These are phyloP conservation scores for Scedosporium dehoogii DNA, from an alignment of 2,329 filamentous ascomycete genomes.

Conservation along the genomic window DNA sequence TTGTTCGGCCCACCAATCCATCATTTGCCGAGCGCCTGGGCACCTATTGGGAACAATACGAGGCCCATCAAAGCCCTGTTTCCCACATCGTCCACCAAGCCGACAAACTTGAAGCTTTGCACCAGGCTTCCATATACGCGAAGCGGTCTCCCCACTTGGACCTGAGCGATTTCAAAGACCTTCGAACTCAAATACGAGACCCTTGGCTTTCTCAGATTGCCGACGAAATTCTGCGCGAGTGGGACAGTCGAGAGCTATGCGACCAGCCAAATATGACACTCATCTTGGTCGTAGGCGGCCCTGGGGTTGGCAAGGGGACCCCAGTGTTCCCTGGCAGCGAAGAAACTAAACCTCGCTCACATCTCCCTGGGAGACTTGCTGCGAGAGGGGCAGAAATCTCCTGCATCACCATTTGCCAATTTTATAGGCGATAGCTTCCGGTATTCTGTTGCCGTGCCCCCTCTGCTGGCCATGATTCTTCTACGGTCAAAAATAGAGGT, in stretches of 20 bases:
- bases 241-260: background rate
- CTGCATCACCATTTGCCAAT: background rate
- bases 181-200: background rate
- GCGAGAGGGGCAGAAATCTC: constrained; percentile 6
- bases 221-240: background rate
- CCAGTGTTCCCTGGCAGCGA: constrained; percentile 11
- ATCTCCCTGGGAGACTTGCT: constrained; percentile 15
- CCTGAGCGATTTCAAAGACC: background rate
- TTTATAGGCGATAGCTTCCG: constrained; percentile 5
- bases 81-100: constrained; percentile 2
- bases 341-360: constrained; percentile 11
- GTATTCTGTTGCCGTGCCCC: constrained; percentile 4
- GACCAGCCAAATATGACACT: background rate
- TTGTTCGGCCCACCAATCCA: background rate
- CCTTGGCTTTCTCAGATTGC: background rate
- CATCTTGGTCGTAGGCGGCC: constrained; percentile 11
- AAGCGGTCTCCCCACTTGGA: background rate
- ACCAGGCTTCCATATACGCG: constrained; percentile 6
- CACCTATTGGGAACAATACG: constrained; percentile 1
- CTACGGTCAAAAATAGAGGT: background rate
- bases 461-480: background rate
- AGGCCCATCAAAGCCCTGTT: background rate
- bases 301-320: constrained; percentile 16
- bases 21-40: background rate
- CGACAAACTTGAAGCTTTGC: constrained; percentile 7